phyloP scores from a whole-genome alignment of 345 rosid genomes.

The Eutrema heterophyllum region DNA sequence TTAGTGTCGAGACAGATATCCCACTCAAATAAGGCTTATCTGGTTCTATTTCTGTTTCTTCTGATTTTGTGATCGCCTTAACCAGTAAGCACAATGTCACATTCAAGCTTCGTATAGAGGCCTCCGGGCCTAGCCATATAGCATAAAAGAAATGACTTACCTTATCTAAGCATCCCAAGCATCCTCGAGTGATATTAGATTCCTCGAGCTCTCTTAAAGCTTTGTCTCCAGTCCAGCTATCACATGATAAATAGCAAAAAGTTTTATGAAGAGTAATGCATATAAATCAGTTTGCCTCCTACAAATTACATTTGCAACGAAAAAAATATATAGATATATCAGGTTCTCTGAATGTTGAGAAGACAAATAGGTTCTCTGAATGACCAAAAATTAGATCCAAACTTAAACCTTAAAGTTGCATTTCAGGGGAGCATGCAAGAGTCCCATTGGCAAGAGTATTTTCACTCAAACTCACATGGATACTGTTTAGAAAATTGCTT shows the following conservation, averaged over 20 bases:
- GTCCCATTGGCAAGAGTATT: no score
- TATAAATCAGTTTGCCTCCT: no score
- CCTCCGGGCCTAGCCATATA: background rate
- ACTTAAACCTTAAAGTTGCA: no score
- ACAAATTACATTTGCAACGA: no score
- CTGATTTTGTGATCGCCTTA: slow-evolving; percentile 75
- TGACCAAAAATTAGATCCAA: no score
- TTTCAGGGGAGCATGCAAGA: no score
- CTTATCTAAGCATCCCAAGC: slow-evolving; percentile 79
- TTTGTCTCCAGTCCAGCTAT: slow-evolving; percentile 84
- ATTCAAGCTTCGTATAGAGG: background rate
- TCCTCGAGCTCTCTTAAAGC: slow-evolving; percentile 82
- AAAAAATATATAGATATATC: no score
- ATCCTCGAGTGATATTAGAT: slow-evolving; percentile 69
- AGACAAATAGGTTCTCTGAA: no score
- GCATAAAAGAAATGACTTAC: slow-evolving; percentile 28
- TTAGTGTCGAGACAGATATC: slow-evolving; percentile 59
- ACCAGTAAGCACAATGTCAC: slow-evolving; percentile 17
- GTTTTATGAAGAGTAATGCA: background rate
- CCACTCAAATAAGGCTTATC: slow-evolving; percentile 75
- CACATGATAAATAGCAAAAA: background rate
- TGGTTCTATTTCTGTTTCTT: slow-evolving; percentile 53
- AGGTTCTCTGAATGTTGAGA: no score
- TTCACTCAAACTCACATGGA: no score
- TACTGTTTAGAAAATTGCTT: no score